Conservation (phyloP, 2,329 filamentous ascomycete species). For the Lasiodiplodia sp. region DNA sequence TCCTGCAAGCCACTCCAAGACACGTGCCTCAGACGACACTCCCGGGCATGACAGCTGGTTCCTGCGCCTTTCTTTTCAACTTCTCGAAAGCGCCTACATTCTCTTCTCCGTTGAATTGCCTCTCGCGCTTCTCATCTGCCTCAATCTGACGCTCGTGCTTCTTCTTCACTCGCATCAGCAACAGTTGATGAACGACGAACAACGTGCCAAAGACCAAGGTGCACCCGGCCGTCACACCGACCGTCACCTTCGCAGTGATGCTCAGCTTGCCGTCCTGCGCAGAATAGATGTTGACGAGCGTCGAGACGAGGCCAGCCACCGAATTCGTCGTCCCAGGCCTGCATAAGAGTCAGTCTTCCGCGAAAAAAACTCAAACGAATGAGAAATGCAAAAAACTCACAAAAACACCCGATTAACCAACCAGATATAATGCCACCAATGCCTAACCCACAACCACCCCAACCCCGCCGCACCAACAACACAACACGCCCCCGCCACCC, state of each 20-base stretch:
- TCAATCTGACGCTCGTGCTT: conserved; percentile 42
- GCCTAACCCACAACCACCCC: conserved; percentile 53
- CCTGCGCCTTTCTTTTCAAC: conserved; percentile 14
- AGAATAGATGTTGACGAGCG: conserved; percentile 59
- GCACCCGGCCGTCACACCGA: conserved; percentile 47
- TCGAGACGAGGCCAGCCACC: conserved; percentile 58
- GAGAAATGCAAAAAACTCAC: conserved; percentile 1
- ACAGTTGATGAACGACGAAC: conserved; percentile 49
- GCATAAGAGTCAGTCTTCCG: not conserved
- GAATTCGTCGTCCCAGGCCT: conserved; percentile 51
- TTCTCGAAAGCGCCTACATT: not conserved
- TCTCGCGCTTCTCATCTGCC: conserved; percentile 31
- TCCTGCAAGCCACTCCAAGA: too few species aligned
- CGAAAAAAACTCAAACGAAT: too few species aligned
- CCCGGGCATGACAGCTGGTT: conserved; percentile 6
- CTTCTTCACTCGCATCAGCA: conserved; percentile 43
- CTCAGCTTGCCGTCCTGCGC: conserved; percentile 56
- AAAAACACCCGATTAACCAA: conserved; percentile 61
- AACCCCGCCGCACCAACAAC: conserved; percentile 52
- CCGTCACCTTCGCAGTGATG: conserved; percentile 52
- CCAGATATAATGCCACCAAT: conserved; percentile 62
- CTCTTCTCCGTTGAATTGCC: not conserved
- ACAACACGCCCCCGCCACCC: conserved; percentile 54
- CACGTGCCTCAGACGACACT: not conserved
- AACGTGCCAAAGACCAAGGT: conserved; percentile 42